A percentile compares a stretch with the other conserved stretches of the same genome.
Evolutionary conservation across 192 early-diverging fungal species (phyloP).

Genomic region (Physocladia obscura): DNA sequence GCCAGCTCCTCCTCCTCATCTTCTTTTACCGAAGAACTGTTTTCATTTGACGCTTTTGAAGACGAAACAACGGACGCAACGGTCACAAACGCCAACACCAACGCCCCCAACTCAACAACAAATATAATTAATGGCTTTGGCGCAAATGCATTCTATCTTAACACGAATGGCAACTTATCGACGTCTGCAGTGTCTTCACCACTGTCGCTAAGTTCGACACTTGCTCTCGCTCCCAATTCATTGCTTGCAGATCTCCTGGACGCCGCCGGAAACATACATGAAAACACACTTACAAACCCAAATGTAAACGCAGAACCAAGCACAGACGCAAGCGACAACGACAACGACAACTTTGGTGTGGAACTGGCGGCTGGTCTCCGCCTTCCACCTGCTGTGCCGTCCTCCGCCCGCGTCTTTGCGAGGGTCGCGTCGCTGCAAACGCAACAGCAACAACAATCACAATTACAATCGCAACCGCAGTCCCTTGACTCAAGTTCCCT

Average conservation of each 20-base stretch:
- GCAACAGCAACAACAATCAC: background rate
- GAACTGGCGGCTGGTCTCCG: background rate
- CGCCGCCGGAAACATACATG: too few relatives aligned
- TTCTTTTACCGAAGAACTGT: background rate
- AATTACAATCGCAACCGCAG: background rate
- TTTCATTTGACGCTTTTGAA: slow-evolving; percentile 1
- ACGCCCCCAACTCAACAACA: too few relatives aligned
- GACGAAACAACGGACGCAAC: background rate
- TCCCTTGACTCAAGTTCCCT: too few relatives aligned
- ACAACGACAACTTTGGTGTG: background rate
- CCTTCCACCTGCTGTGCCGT: background rate
- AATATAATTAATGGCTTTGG: too few relatives aligned
- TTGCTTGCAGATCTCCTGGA: too few relatives aligned
- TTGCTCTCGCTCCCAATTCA: too few relatives aligned
- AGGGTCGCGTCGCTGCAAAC: background rate
- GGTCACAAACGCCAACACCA: too few relatives aligned
- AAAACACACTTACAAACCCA: too few relatives aligned
- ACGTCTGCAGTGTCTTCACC: background rate
- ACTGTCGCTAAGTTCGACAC: too few relatives aligned
- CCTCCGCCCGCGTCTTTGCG: background rate
- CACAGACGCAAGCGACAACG: background rate
- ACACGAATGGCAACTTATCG: background rate
- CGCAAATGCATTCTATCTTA: background rate
- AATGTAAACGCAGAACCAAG: background rate
- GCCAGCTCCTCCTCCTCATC: too few relatives aligned